Evolutionary conservation across 495 filamentous ascomycete species (phyloP).

Genomic region (Oidiodendron maius): DNA sequence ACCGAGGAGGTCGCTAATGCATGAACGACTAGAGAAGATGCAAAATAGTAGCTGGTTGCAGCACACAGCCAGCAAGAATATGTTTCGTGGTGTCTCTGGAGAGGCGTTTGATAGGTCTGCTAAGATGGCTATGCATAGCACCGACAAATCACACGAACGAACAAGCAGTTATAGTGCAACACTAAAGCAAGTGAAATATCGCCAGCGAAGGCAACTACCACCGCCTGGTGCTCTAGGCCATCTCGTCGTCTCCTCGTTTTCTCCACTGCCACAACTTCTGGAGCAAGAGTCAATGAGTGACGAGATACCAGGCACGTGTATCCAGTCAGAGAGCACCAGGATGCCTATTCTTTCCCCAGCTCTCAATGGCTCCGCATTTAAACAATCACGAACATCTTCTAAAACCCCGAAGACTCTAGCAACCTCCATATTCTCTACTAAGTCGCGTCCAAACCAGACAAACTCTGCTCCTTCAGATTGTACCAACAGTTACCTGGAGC

Average conservation of each 20-base stretch:
- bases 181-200: constrained; percentile 9
- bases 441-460: constrained; percentile 13
- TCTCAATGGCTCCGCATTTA: too few relatives aligned
- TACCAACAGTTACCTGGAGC: too few relatives aligned
- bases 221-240: constrained; percentile 45
- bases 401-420: too few relatives aligned
- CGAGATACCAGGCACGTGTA: constrained; percentile 31
- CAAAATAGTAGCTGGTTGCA: constrained; percentile 47
- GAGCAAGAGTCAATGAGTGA: constrained; percentile 32
- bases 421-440: neutral
- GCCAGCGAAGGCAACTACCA: constrained; percentile 30
- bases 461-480: constrained; percentile 41
- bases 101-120: constrained; percentile 25
- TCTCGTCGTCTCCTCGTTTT: constrained; percentile 39
- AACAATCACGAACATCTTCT: too few relatives aligned
- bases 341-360: constrained; percentile 17
- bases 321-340: constrained; percentile 37
- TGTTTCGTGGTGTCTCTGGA: constrained; percentile 25
- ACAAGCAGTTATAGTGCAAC: neutral
- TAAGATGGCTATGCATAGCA: constrained; percentile 15
- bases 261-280: constrained; percentile 26
- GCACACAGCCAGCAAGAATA: constrained; percentile 34
- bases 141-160: neutral
- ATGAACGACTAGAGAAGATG: constrained; percentile 61
- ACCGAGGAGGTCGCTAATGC: constrained; percentile 60